A percentile compares a stretch with the other conserved stretches of the same genome.
phyloP scores from a whole-genome alignment of 805 yeast species.

The Starmerella gropengiesseri region DNA sequence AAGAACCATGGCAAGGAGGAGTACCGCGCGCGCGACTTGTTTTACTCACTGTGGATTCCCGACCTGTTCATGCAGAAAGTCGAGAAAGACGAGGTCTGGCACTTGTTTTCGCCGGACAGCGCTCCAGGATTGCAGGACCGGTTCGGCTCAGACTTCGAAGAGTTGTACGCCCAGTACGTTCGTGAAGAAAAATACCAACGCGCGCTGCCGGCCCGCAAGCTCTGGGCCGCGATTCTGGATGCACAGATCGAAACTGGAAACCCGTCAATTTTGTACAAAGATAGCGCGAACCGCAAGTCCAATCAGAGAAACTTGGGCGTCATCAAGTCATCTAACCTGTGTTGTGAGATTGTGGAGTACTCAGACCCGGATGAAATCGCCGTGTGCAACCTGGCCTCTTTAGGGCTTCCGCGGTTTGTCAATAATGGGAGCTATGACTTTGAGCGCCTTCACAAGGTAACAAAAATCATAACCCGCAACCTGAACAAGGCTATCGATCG shows the following conservation, averaged over 20 bases:
- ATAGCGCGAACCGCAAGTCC: slow-evolving; percentile 74
- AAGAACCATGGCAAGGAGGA: slow-evolving; percentile 94
- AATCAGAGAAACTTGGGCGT: slow-evolving; percentile 84
- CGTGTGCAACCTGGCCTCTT: slow-evolving; percentile 86
- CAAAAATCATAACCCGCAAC: slow-evolving; percentile 64
- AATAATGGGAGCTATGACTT: slow-evolving; percentile 49
- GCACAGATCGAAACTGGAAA: slow-evolving; percentile 92
- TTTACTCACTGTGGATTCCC: slow-evolving; percentile 87
- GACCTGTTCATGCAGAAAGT: slow-evolving; percentile 87
- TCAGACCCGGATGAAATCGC: slow-evolving; percentile 81
- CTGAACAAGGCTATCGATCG: slow-evolving; percentile 73
- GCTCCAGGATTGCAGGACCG: slow-evolving; percentile 74
- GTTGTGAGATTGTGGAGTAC: slow-evolving; percentile 86
- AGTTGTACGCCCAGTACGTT: slow-evolving; percentile 60
- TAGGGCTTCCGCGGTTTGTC: slow-evolving; percentile 74
- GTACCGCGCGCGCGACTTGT: slow-evolving; percentile 78
- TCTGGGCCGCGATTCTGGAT: slow-evolving; percentile 77
- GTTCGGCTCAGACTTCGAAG: slow-evolving; percentile 69
- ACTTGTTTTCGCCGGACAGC: slow-evolving; percentile 72
- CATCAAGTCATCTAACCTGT: slow-evolving; percentile 81
- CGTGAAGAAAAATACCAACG: slow-evolving; percentile 45
- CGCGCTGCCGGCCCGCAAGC: slow-evolving; percentile 65
- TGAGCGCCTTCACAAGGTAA: slow-evolving; percentile 53
- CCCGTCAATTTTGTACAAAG: slow-evolving; percentile 89
- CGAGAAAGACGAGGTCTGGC: slow-evolving; percentile 64